A percentile compares a stretch with the other conserved stretches of the same genome.
Conservation (phyloP, 768 basidiomycete genomes). For the Podaxis carcinomalis region DNA sequence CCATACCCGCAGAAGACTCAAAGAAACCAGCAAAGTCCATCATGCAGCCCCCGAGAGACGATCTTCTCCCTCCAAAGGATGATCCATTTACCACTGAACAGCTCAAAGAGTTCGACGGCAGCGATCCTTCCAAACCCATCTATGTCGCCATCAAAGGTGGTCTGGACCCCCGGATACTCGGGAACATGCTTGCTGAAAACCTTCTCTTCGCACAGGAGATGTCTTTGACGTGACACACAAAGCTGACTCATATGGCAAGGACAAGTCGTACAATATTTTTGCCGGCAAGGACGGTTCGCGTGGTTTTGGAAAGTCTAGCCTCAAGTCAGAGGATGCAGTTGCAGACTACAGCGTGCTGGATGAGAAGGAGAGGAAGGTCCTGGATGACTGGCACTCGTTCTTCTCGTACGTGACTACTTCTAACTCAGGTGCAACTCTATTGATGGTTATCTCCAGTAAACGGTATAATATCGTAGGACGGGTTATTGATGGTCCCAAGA, state of each 20-base stretch:
- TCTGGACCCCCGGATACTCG: background rate
- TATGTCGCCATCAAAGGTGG: constrained; percentile 91
- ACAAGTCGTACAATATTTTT: constrained; percentile 77
- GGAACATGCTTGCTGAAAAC: background rate
- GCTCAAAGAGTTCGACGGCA: constrained; percentile 71
- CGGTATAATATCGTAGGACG: constrained; percentile 85
- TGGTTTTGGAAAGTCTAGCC: constrained; percentile 85
- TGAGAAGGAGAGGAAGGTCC: constrained; percentile 68
- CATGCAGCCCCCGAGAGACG: constrained; percentile 63
- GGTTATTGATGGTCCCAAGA: constrained; percentile 43
- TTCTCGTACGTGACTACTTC: constrained; percentile 59
- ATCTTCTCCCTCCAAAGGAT: constrained; percentile 69
- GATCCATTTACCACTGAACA: constrained; percentile 72
- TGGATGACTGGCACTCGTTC: constrained; percentile 89
- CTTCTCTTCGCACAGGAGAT: constrained; percentile 49
- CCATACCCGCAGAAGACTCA: constrained; percentile 21
- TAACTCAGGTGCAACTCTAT: background rate
- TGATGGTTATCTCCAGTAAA: constrained; percentile 42
- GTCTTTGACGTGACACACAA: constrained; percentile 90
- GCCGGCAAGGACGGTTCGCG: constrained; percentile 92
- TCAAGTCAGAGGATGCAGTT: constrained; percentile 82
- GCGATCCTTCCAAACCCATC: constrained; percentile 61
- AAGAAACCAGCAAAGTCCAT: constrained; percentile 45
- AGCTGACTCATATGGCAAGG: constrained; percentile 84
- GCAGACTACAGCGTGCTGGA: constrained; percentile 78